Conservation (phyloP, 2,329 filamentous ascomycete species). For the Thermoascus crustaceus region DNA sequence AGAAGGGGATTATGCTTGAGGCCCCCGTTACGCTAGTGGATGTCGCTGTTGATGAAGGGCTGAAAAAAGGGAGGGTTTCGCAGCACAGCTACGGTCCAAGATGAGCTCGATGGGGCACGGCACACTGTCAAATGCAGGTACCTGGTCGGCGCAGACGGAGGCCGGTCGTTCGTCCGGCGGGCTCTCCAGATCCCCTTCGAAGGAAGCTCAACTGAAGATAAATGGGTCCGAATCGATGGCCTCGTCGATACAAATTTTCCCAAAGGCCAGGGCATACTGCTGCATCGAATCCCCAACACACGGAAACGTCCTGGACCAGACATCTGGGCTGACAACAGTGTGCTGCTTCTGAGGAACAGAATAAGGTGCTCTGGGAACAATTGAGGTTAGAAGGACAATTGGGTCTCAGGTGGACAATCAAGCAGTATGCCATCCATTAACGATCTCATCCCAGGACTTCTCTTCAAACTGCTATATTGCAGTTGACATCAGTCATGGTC, state of each 20-base stretch:
- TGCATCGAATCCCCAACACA: constrained; percentile 14
- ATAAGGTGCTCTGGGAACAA: too few relatives aligned
- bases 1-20: constrained; percentile 29
- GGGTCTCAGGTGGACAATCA: too few relatives aligned
- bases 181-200: constrained; percentile 31
- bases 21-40: constrained; percentile 29
- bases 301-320: constrained; percentile 23
- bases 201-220: constrained; percentile 27
- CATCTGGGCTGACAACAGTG: too few relatives aligned
- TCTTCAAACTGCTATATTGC: too few relatives aligned
- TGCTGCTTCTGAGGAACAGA: too few relatives aligned
- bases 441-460: too few relatives aligned
- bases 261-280: constrained; percentile 11
- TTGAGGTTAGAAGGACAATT: too few relatives aligned
- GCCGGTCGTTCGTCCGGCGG: constrained; percentile 39
- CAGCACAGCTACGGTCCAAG: background rate
- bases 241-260: constrained; percentile 22
- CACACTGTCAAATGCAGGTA: constrained; percentile 7
- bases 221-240: constrained; percentile 17
- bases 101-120: background rate
- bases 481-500: too few relatives aligned
- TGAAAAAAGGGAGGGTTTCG: constrained; percentile 9
- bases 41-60: constrained; percentile 31
- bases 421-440: too few relatives aligned
- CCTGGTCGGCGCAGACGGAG: constrained; percentile 44